These are phyloP conservation scores for Carpinus fangiana DNA, from an alignment of 306 rosid genomes.

Conservation along the genomic window DNA sequence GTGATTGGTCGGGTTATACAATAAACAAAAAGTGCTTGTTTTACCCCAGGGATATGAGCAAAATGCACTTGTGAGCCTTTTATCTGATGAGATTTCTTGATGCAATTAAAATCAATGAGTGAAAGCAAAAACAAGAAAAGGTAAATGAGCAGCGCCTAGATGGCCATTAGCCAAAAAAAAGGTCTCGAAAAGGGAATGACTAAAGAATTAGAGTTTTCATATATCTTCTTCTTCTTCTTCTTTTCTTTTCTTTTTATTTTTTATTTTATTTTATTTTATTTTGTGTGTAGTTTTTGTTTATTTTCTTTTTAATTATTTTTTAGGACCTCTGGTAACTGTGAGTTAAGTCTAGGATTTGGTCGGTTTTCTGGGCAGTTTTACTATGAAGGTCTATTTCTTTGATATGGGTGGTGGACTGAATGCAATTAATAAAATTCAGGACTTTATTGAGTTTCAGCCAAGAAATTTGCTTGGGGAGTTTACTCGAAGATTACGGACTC, in stretches of 20 bases:
- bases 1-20: too few species aligned
- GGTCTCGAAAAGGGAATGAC: not conserved
- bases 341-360: not conserved
- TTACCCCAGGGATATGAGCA: too few species aligned
- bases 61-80: not conserved
- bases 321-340: not conserved
- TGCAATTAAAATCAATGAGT: not conserved
- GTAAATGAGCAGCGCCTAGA: too few species aligned
- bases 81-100: not conserved
- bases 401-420: not conserved
- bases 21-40: too few species aligned
- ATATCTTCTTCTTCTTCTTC: not conserved
- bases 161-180: too few species aligned
- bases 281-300: not conserved
- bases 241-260: too few species aligned
- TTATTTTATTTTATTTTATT: not conserved
- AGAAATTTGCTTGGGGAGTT: too few species aligned
- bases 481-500: too few species aligned
- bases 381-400: not conserved
- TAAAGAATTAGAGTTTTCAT: not conserved
- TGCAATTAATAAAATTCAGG: too few species aligned
- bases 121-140: not conserved
- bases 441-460: too few species aligned
- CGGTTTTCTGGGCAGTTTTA: not conserved
- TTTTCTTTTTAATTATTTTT: not conserved